These are phyloP conservation scores for Syzygium malaccense DNA, from an alignment of 441 rosid genomes.

Conservation along the genomic window DNA sequence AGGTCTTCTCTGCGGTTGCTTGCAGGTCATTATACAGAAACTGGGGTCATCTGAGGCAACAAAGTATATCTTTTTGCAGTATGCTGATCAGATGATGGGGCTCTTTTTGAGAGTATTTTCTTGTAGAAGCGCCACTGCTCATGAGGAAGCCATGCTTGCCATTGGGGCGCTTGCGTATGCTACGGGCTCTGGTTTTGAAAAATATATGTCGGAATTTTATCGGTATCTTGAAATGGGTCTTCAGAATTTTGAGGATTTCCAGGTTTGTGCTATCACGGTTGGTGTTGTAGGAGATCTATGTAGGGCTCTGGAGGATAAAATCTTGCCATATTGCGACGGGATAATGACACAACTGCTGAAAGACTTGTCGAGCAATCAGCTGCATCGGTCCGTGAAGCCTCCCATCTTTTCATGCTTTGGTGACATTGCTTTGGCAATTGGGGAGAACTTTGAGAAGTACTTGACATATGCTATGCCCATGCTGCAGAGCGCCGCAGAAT, in stretches of 20 bases:
- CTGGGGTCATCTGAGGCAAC: constrained; percentile 62
- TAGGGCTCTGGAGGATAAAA: constrained; percentile 77
- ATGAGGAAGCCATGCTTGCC: constrained; percentile 98
- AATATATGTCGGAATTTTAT: constrained; percentile 76
- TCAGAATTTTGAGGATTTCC: constrained; percentile 87
- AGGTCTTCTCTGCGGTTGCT: constrained; percentile 90
- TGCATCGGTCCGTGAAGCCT: constrained; percentile 89
- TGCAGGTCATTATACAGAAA: constrained; percentile 92
- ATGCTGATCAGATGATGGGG: constrained; percentile 82
- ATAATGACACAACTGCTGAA: constrained; percentile 76
- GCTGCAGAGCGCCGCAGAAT: constrained; percentile 68
- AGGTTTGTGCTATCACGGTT: constrained; percentile 85
- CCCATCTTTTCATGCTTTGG: constrained; percentile 92
- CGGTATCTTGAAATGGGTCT: constrained; percentile 80
- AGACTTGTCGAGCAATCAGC: constrained; percentile 65
- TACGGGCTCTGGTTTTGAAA: constrained; percentile 66
- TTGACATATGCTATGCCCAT: constrained; percentile 62
- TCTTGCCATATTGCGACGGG: constrained; percentile 78
- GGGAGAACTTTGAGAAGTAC: constrained; percentile 76
- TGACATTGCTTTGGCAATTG: constrained; percentile 88
- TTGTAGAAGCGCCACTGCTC: constrained; percentile 90
- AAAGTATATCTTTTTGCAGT: constrained; percentile 49
- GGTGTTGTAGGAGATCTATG: constrained; percentile 95
- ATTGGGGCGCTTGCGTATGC: constrained; percentile 94
- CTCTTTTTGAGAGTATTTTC: constrained; percentile 77